These are phyloP conservation scores for Croton laevigatus DNA, from an alignment of 441 rosid species.

Conservation along the genomic window DNA sequence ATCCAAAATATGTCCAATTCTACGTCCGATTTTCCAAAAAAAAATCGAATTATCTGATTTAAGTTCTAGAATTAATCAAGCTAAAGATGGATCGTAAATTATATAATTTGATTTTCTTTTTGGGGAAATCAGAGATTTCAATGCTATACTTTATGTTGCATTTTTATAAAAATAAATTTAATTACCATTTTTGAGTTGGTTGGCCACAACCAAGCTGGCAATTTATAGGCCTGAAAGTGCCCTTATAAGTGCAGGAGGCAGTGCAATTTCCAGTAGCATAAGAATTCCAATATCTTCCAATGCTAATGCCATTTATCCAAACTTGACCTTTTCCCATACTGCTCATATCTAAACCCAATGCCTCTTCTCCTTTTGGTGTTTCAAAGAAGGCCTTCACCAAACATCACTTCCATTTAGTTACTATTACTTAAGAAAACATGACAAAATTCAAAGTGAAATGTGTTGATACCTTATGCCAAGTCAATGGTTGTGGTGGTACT, in stretches of 20 bases:
- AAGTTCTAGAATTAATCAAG: no score
- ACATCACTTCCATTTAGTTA: no score
- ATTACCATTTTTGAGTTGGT: conserved; percentile 84
- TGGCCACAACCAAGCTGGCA: conserved; percentile 73
- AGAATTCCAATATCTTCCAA: not conserved
- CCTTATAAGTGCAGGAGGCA: not conserved
- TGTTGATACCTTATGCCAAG: not conserved
- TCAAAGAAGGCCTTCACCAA: conserved; percentile 63
- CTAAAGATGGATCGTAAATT: no score
- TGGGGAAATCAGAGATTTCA: no score
- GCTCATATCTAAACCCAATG: not conserved
- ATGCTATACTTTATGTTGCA: no score
- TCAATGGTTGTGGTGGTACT: not conserved
- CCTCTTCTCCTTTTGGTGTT: conserved; percentile 73
- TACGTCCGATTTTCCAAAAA: no score
- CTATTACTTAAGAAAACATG: no score
- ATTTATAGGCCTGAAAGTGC: not conserved
- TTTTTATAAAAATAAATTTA: no score
- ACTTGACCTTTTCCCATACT: conserved; percentile 1
- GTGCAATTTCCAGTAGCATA: not conserved
- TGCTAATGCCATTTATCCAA: not conserved
- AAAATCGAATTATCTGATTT: no score
- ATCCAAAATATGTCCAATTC: no score
- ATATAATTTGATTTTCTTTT: no score
- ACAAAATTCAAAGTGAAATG: not conserved